Base-by-base conservation (phyloP, 2,329 filamentous ascomycete genomes). In the Lasiodiplodia hormozganensis region DNA sequence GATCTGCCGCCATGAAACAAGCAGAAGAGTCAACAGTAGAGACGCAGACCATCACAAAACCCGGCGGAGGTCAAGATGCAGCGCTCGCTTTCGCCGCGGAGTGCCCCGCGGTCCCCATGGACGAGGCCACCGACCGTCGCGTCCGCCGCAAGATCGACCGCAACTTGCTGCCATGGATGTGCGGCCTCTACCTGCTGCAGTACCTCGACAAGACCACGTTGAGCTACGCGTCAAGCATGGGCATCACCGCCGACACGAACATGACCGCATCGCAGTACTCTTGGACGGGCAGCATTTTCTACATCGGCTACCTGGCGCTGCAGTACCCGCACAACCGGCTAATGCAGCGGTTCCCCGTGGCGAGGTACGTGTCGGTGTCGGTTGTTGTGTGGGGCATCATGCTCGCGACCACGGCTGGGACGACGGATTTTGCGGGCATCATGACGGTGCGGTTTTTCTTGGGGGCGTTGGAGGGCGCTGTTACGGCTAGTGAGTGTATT, bases 401-500 rank as follows among this genome's bases (percentile, higher is more conserved):
- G 0, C 51, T 70, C 11, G 49, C 54, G 1, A 11, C 52, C 21
- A 62, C 52, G 23, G 43, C 56, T 2, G 53, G 2, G 8, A 57
- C 54, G 36, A 70, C 51, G 47, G 70, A 60, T 14, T 76, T 72
- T 60, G 74, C 71, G 11, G 69, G 68, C 1, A 62, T 74, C 5
- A 28, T 90, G 21, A 78, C 82, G 0, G 86, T 90, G 2, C 85
- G 90, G 6, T 90, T 87, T 0, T 78, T 92, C 7, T 83, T 92
- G 5, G 90, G 90, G 60, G 85, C 90, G 62, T 91, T 92, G 72
- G 90, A 92, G 76, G 86, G 89, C 0, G 86, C 86, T 53, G 80
- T 83, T 36, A 73, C 80, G 87, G 31, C 67, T 12, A 23, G 57
- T 49, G 4, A 23, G 57, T 62, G 7, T 10, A 6, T 54, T 28